Percentiles rank a stretch among this genome's conserved stretches.
Conservation (phyloP, 306 rosid genomes). For the Corylus avellana region DNA sequence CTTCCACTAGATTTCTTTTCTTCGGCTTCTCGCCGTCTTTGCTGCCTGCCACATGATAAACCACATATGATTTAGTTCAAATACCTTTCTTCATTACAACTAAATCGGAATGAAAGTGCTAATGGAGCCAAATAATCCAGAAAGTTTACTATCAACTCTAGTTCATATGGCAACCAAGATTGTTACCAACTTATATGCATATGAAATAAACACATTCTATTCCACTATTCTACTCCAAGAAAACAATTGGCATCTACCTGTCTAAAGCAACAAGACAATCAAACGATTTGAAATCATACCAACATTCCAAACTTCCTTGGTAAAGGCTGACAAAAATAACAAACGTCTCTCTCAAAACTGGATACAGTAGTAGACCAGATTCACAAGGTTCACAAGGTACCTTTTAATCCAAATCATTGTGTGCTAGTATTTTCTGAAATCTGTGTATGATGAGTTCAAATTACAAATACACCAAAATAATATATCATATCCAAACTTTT, state of each 20-base stretch:
- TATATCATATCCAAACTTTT: neutral
- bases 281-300: neutral
- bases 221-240: neutral
- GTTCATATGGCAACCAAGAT: neutral
- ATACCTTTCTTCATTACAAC: neutral
- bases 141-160: too few species aligned
- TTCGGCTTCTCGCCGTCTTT: constrained; percentile 84
- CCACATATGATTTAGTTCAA: neutral
- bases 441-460: neutral
- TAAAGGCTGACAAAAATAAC: neutral
- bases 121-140: neutral
- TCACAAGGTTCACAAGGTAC: neutral
- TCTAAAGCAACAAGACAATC: too few species aligned
- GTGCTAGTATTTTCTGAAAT: neutral
- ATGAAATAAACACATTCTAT: neutral
- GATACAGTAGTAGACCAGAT: neutral
- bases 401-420: neutral
- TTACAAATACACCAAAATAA: neutral
- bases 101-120: neutral
- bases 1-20: constrained; percentile 78
- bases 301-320: neutral
- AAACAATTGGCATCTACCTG: neutral
- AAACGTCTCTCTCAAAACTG: neutral
- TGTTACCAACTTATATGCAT: too few species aligned
- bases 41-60: constrained; percentile 59